Base-by-base conservation (phyloP, 306 rosid species). In the Vicia faba region DNA sequence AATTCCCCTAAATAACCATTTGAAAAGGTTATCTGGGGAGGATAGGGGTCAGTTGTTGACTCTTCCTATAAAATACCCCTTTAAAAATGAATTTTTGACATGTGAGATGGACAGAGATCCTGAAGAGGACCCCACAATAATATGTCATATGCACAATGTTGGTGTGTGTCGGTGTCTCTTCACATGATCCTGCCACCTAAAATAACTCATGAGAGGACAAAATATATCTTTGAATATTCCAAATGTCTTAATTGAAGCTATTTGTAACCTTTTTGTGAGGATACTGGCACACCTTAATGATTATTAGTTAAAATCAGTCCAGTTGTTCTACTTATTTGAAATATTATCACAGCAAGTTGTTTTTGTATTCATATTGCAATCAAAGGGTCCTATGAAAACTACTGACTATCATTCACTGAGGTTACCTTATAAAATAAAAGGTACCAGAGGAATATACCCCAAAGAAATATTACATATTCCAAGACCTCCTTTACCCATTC, bases 351-450 rank as follows among this genome's bases (percentile, higher is more conserved):
- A 41, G 56, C 33, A 62, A 33, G 35, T 72, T 48, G 29, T 8
- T 72, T 63, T 29, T 50, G 20, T 29, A 31, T 54, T 65, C 46
- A 19, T 43, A 55, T 44, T 73, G 57, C 58, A 64, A 44, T 43
- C 16, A 43, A 41, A 40, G 26, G 45, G 48, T 36, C 54, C 26
- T 13, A 10, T 43, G 59, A 64, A 55, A 53, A 64, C 14, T 18
- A 54, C 23, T 54, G 66, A 74, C 61, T 35, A 36, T 29, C 41
- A 26, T 25, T 45, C 12, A 60, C 74, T n/a, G 20, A 66, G 3
- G 25, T 54, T 5, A 5, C 20, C 50, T 33, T 23, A 46, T 59
- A 35, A 61, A 48, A 48, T 20, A 43, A 41, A 75, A 28, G 59
- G 33, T 43, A 41, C 66, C 55, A 39, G 15, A 44, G 62, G 53